Evolutionary conservation across 257 asterid genomes (phyloP).

Genomic region (Verbascum thapsus): DNA sequence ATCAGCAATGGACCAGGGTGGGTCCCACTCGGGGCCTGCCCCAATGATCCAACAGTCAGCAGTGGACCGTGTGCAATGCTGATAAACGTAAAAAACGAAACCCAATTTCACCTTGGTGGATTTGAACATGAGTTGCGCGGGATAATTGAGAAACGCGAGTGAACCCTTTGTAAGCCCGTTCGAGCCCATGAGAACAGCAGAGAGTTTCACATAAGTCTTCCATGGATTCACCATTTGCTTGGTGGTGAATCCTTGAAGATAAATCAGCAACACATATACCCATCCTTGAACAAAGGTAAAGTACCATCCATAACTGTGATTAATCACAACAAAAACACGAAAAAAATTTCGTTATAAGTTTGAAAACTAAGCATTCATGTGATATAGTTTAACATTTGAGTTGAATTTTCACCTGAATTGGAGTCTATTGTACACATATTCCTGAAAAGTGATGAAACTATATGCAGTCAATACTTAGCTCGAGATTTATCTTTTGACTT

Average conservation of each 20-base stretch:
- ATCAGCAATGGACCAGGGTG: too few relatives aligned
- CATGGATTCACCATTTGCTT: constrained; percentile 96
- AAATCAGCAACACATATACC: constrained; percentile 75
- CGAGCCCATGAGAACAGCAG: constrained; percentile 93
- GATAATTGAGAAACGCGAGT: constrained; percentile 87
- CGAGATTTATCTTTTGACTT: too few relatives aligned
- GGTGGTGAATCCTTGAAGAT: constrained; percentile 79
- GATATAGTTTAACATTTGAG: constrained; percentile 4
- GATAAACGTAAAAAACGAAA: neutral
- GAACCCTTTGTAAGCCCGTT: constrained; percentile 92
- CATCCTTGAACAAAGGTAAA: constrained; percentile 95
- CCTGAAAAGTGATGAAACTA: constrained; percentile 51
- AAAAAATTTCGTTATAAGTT: constrained; percentile 13
- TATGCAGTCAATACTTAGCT: constrained; percentile 19
- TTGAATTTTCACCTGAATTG: constrained; percentile 70
- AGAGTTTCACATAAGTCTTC: constrained; percentile 84
- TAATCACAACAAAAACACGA: neutral
- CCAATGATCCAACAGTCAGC: too few relatives aligned
- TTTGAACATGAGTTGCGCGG: constrained; percentile 96
- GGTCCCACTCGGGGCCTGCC: too few relatives aligned
- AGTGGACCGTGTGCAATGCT: too few relatives aligned
- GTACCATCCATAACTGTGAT: constrained; percentile 91
- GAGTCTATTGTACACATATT: constrained; percentile 89
- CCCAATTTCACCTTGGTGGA: constrained; percentile 75
- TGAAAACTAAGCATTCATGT: neutral